These are phyloP conservation scores for Hordeum marinum DNA, from an alignment of 176 grass and related monocot genomes.

Conservation along the genomic window DNA sequence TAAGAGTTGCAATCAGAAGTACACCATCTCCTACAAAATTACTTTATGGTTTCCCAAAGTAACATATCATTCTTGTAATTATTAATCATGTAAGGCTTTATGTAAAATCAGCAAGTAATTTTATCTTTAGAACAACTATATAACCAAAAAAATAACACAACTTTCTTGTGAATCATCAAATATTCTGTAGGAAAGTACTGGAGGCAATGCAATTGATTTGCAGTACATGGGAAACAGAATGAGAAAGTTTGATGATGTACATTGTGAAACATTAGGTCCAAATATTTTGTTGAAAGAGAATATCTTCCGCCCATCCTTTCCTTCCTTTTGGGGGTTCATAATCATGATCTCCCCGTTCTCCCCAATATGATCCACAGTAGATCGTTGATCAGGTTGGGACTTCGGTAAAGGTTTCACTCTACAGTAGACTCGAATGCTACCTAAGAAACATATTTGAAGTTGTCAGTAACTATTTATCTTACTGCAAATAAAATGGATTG, in stretches of 20 bases:
- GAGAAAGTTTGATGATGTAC: slow-evolving; percentile 31
- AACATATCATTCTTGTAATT: background rate
- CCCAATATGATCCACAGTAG: slow-evolving; percentile 68
- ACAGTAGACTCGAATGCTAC: slow-evolving; percentile 82
- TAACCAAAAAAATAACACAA: background rate
- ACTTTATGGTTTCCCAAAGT: background rate
- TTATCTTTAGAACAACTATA: background rate
- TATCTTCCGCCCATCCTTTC: slow-evolving; percentile 64
- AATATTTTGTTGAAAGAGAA: slow-evolving; percentile 88
- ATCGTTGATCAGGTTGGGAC: slow-evolving; percentile 44
- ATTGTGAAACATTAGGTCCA: slow-evolving; percentile 51
- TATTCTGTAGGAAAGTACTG: background rate
- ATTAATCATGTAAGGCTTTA: background rate
- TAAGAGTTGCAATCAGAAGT: background rate
- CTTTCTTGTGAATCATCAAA: background rate
- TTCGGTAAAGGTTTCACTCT: slow-evolving; percentile 70
- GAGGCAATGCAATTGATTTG: background rate
- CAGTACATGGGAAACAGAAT: slow-evolving; percentile 19
- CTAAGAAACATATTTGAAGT: slow-evolving; percentile 22
- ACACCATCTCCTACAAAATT: too few relatives aligned
- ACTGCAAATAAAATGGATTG: background rate
- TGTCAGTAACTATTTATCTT: slow-evolving; percentile 7
- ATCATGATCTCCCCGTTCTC: slow-evolving; percentile 72
- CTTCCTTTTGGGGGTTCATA: slow-evolving; percentile 60
- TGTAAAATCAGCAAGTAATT: background rate